Percentiles rank a stretch among this genome's conserved stretches.
These are phyloP conservation scores for Coleophoma cylindrospora DNA, from an alignment of 2,329 filamentous ascomycete species.

Conservation along the genomic window DNA sequence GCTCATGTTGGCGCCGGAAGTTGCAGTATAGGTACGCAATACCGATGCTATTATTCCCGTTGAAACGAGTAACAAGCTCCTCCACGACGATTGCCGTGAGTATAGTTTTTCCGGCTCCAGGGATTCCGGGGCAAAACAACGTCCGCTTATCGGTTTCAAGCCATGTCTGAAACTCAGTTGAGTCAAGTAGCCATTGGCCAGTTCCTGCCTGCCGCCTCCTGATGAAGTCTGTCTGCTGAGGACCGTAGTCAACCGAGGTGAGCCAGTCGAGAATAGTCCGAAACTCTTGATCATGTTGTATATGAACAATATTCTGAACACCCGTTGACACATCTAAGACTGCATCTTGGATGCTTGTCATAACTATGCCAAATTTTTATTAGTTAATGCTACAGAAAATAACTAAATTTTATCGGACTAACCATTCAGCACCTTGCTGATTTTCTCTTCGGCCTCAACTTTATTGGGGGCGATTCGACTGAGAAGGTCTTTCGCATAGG, in stretches of 20 bases:
- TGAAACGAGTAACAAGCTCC: constrained; percentile 24
- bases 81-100: constrained; percentile 36
- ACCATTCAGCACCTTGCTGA: background rate
- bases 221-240: constrained; percentile 35
- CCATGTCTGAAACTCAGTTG: constrained; percentile 6
- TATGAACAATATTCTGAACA: too few species aligned
- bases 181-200: constrained; percentile 9
- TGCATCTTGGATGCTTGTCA: too few species aligned
- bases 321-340: too few species aligned
- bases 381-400: too few species aligned
- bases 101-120: constrained; percentile 44
- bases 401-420: too few species aligned
- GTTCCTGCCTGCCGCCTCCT: constrained; percentile 26
- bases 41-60: constrained; percentile 13
- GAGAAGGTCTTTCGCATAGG: constrained; percentile 20
- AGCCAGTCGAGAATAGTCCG: constrained; percentile 31
- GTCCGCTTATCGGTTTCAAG: background rate
- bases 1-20: constrained; percentile 20
- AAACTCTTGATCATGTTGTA: too few species aligned
- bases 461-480: constrained; percentile 10
- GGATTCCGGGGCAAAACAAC: constrained; percentile 12
- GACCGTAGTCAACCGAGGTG: constrained; percentile 26
- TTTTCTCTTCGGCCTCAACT: constrained; percentile 14
- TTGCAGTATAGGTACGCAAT: constrained; percentile 29
- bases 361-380: too few species aligned